Evolutionary conservation across 176 grass and related monocot genomes (phyloP).

Genomic region (Alloteropsis semialata): DNA sequence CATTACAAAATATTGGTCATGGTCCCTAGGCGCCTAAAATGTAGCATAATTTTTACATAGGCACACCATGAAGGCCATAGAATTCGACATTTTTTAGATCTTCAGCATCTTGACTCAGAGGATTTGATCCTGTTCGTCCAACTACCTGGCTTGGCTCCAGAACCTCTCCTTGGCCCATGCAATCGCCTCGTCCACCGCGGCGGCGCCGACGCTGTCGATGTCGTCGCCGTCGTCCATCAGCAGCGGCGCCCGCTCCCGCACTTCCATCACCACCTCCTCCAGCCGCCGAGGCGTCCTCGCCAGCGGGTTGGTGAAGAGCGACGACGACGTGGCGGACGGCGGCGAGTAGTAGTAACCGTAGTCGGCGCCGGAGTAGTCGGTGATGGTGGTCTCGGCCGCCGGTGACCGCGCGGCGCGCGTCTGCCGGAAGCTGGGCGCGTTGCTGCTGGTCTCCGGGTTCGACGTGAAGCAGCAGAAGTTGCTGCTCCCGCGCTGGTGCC

Average conservation of each 20-base stretch:
- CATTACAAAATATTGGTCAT: conserved; percentile 18
- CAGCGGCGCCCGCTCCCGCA: conserved; percentile 39
- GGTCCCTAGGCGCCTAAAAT: neutral
- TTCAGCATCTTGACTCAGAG: neutral
- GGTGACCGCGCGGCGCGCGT: conserved; percentile 24
- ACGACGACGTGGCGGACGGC: conserved; percentile 54
- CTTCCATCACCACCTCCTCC: conserved; percentile 37
- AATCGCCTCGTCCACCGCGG: conserved; percentile 68
- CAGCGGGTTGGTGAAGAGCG: conserved; percentile 38
- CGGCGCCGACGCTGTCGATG: conserved; percentile 51
- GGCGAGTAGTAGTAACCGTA: conserved; percentile 60
- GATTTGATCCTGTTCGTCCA: neutral
- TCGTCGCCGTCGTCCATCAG: conserved; percentile 48
- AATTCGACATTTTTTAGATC: neutral
- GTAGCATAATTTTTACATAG: neutral
- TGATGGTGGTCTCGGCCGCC: conserved; percentile 29
- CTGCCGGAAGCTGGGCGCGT: conserved; percentile 63
- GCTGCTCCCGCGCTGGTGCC: conserved; percentile 28
- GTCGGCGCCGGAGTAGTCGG: conserved; percentile 41
- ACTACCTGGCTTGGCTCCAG: conserved; percentile 41
- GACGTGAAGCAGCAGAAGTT: conserved; percentile 73
- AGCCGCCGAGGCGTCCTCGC: conserved; percentile 32
- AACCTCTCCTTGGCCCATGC: conserved; percentile 90
- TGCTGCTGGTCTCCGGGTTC: conserved; percentile 49
- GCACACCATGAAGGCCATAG: neutral